A percentile compares a stretch with the other conserved stretches of the same genome.
Evolutionary conservation across 305 asterid genomes (phyloP).

Genomic region (Fraxinus sp.): DNA sequence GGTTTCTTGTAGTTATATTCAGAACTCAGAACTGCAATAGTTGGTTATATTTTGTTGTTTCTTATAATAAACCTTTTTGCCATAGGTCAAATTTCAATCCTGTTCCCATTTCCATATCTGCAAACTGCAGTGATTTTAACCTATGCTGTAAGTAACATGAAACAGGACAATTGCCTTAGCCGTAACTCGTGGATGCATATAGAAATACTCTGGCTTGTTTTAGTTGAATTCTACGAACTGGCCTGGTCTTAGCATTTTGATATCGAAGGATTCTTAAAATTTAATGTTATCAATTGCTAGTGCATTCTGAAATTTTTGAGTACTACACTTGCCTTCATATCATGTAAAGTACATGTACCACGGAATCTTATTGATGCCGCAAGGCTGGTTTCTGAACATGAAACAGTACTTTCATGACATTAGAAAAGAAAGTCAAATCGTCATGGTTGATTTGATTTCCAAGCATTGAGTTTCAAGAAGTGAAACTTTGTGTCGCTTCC

Average conservation of each 20-base stretch:
- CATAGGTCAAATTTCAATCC: background rate
- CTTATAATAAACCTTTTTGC: background rate
- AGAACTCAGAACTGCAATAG: background rate
- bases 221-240: constrained; percentile 1
- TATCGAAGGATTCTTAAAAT: background rate
- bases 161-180: background rate
- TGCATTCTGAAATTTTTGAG: background rate
- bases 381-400: background rate
- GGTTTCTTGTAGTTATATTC: background rate
- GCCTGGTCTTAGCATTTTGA: background rate
- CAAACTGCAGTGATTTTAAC: background rate
- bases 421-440: background rate
- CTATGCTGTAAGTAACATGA: background rate
- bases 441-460: background rate
- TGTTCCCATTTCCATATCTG: background rate
- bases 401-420: background rate
- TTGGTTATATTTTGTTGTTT: background rate
- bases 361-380: background rate
- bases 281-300: background rate
- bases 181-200: background rate
- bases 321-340: background rate
- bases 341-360: background rate
- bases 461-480: background rate
- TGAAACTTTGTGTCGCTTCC: background rate
- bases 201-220: constrained; percentile 11